Evolutionary conservation across 2,329 filamentous ascomycete genomes (phyloP).

Genomic region (Penicillium glabrum): DNA sequence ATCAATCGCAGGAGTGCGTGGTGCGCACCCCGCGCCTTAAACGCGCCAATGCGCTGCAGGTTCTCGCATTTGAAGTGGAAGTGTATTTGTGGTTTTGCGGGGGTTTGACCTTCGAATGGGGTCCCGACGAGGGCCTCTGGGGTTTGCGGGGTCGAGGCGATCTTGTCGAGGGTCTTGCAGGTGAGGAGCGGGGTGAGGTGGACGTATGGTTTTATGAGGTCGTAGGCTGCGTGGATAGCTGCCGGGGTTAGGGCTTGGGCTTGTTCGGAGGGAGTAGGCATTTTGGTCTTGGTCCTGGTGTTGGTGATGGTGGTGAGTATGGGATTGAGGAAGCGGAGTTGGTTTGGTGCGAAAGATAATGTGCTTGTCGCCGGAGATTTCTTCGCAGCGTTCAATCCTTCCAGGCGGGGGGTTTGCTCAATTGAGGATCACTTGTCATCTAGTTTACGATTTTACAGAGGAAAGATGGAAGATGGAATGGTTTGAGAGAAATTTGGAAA

Average conservation of each 20-base stretch:
- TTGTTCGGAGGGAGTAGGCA: constrained; percentile 41
- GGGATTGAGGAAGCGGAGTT: neutral
- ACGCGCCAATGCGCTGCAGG: constrained; percentile 83
- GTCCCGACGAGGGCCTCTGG: constrained; percentile 56
- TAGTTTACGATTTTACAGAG: neutral
- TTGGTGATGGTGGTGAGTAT: neutral
- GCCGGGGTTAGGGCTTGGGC: constrained; percentile 62
- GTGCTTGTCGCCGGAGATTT: neutral
- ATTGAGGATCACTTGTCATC: neutral
- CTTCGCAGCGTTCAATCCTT: neutral
- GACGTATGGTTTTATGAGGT: constrained; percentile 71
- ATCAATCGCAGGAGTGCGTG: constrained; percentile 75
- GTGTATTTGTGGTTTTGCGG: constrained; percentile 64
- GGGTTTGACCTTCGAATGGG: constrained; percentile 55
- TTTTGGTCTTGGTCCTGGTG: constrained; percentile 21
- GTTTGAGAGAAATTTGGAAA: constrained; percentile 1
- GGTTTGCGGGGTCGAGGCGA: constrained; percentile 72
- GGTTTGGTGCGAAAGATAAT: neutral
- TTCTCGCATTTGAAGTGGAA: constrained; percentile 98
- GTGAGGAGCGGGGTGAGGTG: constrained; percentile 84
- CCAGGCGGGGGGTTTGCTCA: neutral
- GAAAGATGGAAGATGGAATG: neutral
- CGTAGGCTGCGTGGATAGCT: constrained; percentile 71
- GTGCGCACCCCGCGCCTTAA: constrained; percentile 89
- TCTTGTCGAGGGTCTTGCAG: constrained; percentile 67